A percentile compares a stretch with the other conserved stretches of the same genome.
Conservation (phyloP, 2,329 filamentous ascomycete genomes). For the Aspergillus sp. region DNA sequence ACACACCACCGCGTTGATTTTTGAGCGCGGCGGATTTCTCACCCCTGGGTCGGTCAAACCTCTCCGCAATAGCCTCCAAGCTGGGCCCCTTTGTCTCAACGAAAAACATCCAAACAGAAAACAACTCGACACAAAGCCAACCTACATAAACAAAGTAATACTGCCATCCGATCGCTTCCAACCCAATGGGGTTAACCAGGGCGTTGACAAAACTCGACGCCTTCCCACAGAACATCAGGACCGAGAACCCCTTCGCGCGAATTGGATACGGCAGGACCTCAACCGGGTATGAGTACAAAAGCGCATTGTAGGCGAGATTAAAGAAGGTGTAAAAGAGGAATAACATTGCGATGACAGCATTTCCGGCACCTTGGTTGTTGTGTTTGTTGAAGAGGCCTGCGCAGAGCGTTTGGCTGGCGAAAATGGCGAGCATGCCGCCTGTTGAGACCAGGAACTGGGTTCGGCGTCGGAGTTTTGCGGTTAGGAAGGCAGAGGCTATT, state of each 20-base stretch:
- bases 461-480: conserved; percentile 43
- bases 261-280: too few species aligned
- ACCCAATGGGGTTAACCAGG: background rate
- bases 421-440: conserved; percentile 9
- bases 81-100: background rate
- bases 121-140: background rate
- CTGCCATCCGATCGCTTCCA: background rate
- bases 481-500: conserved; percentile 55
- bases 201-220: background rate
- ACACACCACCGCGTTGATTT: too few species aligned
- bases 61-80: conserved; percentile 26
- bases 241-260: too few species aligned
- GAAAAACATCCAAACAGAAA: background rate
- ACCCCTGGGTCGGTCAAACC: conserved; percentile 2
- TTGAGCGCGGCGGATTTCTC: too few species aligned
- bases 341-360: background rate
- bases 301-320: background rate
- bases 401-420: background rate
- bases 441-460: conserved; percentile 43
- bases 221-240: too few species aligned
- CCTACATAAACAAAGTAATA: background rate
- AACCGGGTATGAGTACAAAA: background rate
- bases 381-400: background rate
- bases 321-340: background rate
- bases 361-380: background rate